Percentiles rank a stretch among this genome's conserved stretches.
phyloP scores from a whole-genome alignment of 2,329 filamentous ascomycete genomes.

The Cercospora sp. region DNA sequence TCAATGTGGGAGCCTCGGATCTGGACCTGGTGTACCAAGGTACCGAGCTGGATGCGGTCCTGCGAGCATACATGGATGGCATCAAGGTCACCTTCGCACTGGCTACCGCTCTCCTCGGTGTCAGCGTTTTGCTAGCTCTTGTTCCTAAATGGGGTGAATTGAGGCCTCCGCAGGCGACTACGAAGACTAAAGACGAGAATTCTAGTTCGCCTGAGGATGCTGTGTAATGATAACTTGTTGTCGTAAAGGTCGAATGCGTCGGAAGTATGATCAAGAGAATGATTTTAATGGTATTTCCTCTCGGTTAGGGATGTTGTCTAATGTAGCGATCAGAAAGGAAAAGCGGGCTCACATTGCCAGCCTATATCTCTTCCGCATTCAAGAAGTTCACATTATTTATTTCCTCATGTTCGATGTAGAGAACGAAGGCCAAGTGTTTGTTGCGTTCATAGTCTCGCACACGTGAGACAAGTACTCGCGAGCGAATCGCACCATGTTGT shows the following conservation, averaged over 20 bases:
- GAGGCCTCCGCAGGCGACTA: background rate
- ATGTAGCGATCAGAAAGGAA: too few species aligned
- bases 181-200: background rate
- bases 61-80: constrained; percentile 48
- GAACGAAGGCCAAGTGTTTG: too few species aligned
- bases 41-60: background rate
- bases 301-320: too few species aligned
- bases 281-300: background rate
- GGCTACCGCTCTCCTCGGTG: constrained; percentile 22
- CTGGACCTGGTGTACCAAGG: constrained; percentile 55
- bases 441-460: too few species aligned
- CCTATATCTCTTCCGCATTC: too few species aligned
- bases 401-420: too few species aligned
- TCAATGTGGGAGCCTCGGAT: constrained; percentile 61
- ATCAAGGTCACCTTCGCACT: constrained; percentile 32
- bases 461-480: too few species aligned
- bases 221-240: background rate
- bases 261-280: background rate
- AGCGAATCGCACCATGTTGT: too few species aligned
- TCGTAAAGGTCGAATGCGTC: background rate
- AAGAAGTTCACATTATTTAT: too few species aligned
- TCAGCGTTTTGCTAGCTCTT: background rate
- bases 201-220: background rate
- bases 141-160: background rate
- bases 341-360: too few species aligned